Base-by-base conservation (phyloP, 805 yeast genomes). In the Pichia occidentalis region DNA sequence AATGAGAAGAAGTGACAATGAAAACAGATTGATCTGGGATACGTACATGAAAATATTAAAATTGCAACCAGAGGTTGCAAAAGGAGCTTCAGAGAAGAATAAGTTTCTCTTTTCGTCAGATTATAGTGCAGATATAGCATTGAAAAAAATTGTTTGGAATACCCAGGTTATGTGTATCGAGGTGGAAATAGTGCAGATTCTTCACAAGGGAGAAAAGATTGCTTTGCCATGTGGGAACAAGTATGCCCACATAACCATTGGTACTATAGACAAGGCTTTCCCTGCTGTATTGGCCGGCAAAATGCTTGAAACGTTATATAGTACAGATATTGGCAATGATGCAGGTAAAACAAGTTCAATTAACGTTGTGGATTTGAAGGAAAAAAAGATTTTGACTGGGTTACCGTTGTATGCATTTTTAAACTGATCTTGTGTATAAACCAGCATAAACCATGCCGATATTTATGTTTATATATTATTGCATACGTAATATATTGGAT, bases 161-260 rank as follows among this genome's bases (percentile, higher is more conserved):
- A 55, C 64, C 2, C 61, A 63, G 26, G 64, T 79, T 7, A 61
- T 79, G 32, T 76, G 90, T 14, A 55, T 82, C 4, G 54, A 67
- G 14, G 84, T 76, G 1, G 62, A 63, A 7, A 43, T 70, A 3
- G 30, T 43, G 18, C 23, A 45, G 7, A 33, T 53, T 30, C 24
- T 44, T 22, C 32, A 24, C 1, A 32, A 36, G 1, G 46, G 34
- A 1, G 33, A 29, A 7, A 5, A 10, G 4, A 18, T 31, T 19
- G 25, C 31, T 14, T 24, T 57, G 4, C 49, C 51, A n/a, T 36
- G 59, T 7, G 65, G 67, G 0, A 73, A 76, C 40, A 54, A 60
- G 36, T 55, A 57, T 42, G 66, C 81, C 0, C 97, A 88, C 54
- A 71, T 87, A 29, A 88, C 97, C 0, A 52, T 85, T 11, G 95